These are phyloP conservation scores for Cyclotella choctawhatcheeana DNA, from an alignment of 108 stramenopile species.

Conservation along the genomic window DNA sequence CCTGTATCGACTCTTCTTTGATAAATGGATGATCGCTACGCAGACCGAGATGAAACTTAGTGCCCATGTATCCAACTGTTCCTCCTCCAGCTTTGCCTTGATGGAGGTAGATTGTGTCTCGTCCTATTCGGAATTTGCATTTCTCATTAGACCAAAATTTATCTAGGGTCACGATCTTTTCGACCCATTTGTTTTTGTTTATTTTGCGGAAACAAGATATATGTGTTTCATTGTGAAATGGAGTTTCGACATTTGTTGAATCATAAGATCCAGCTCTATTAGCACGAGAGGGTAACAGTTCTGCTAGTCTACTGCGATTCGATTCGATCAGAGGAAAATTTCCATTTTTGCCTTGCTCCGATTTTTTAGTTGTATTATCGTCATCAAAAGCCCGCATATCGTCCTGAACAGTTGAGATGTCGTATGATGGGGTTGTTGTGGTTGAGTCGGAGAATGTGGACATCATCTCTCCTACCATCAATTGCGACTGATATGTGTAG, in stretches of 20 bases:
- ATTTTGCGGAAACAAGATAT: not conserved
- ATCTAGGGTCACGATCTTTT: not conserved
- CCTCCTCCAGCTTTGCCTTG: conserved; percentile 35
- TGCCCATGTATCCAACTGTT: not conserved
- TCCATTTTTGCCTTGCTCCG: not conserved
- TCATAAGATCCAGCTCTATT: not conserved
- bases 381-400: not conserved
- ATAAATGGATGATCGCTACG: conserved; percentile 8
- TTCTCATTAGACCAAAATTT: conserved; percentile 4
- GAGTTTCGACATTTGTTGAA: not conserved
- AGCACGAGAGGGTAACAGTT: not conserved
- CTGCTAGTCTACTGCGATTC: not conserved
- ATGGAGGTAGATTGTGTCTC: conserved; percentile 12
- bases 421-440: not conserved
- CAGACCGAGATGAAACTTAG: not conserved
- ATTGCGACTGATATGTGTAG: not conserved
- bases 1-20: not conserved
- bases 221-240: conserved; percentile 1
- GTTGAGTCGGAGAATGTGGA: not conserved
- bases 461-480: too few species aligned
- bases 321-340: not conserved
- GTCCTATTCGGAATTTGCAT: conserved; percentile 7
- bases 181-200: not conserved
- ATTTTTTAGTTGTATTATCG: not conserved
- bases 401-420: not conserved